phyloP scores from a whole-genome alignment of 345 rosid genomes.

The Eucalyptus victrix region DNA sequence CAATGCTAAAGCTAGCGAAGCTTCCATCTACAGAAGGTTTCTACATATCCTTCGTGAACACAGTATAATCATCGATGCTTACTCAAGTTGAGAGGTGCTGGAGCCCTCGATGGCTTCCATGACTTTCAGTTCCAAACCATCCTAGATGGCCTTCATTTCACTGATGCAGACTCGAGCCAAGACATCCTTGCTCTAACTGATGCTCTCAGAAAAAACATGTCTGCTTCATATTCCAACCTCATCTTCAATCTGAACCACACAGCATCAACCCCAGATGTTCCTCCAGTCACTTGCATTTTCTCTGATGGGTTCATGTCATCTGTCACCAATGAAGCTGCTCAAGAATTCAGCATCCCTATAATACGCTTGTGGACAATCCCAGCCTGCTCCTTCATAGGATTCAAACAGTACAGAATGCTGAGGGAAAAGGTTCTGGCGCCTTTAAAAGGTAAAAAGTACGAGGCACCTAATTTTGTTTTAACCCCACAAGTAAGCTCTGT shows the following conservation, averaged over 20 bases:
- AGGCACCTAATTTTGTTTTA: not conserved
- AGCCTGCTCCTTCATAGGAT: not conserved
- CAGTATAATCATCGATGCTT: not conserved
- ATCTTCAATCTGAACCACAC: not conserved
- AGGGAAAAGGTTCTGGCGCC: not conserved
- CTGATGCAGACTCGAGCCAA: not conserved
- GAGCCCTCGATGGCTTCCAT: not conserved
- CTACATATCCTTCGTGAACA: not conserved
- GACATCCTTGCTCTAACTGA: not conserved
- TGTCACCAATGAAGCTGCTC: not conserved
- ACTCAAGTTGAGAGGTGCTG: not conserved
- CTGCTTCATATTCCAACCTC: not conserved
- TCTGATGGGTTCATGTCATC: not conserved
- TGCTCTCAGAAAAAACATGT: not conserved
- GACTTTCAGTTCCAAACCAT: not conserved
- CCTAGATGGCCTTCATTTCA: not conserved
- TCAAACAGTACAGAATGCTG: not conserved
- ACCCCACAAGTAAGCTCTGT: not conserved
- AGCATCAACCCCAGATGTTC: not conserved
- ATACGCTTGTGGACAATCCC: not conserved
- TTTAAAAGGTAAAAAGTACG: not conserved
- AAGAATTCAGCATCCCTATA: not conserved
- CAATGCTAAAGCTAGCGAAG: not conserved
- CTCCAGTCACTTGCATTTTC: not conserved
- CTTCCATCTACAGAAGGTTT: not conserved